Evolutionary conservation across 345 rosid genomes (phyloP).

Genomic region (Syzygium jambos): DNA sequence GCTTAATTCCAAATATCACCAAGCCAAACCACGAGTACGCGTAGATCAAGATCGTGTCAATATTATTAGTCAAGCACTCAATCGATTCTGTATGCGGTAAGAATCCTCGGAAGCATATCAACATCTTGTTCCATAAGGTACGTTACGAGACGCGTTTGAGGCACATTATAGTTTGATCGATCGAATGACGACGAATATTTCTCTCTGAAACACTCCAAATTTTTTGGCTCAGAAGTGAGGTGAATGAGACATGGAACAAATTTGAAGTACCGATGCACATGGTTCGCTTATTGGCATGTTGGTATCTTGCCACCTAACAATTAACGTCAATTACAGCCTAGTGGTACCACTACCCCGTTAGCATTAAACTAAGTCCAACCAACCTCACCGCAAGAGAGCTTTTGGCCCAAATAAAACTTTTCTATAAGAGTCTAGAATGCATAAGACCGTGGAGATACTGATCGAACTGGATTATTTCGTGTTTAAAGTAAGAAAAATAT

Average conservation of each 20-base stretch:
- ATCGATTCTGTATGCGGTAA: neutral
- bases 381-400: neutral
- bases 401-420: neutral
- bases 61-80: neutral
- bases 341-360: neutral
- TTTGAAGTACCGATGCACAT: neutral
- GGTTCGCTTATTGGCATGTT: neutral
- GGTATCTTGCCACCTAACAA: too few relatives aligned
- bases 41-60: neutral
- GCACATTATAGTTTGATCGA: neutral
- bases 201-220: neutral
- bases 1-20: neutral
- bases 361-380: neutral
- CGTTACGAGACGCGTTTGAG: neutral
- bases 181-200: neutral
- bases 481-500: neutral
- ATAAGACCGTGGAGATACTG: neutral
- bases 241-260: neutral
- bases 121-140: neutral
- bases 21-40: neutral
- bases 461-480: neutral
- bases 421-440: neutral
- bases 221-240: neutral
- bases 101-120: neutral
- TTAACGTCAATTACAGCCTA: neutral